These are phyloP conservation scores for Thielaviopsis euricoi DNA, from an alignment of 2,329 filamentous ascomycete species.

Conservation along the genomic window DNA sequence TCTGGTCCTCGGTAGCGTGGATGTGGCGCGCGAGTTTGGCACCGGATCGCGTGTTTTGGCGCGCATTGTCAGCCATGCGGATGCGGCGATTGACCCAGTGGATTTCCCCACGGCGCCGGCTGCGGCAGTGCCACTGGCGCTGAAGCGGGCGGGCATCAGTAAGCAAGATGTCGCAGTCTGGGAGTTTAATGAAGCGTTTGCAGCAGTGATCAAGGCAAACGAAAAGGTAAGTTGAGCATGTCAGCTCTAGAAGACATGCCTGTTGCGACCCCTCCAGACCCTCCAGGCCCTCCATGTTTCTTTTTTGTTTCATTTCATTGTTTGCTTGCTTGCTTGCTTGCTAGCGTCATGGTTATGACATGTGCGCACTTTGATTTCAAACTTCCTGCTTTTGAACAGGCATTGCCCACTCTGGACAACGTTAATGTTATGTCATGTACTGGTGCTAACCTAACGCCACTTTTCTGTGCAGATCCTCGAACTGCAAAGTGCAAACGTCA, in stretches of 20 bases:
- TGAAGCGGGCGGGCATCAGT: conserved; percentile 76
- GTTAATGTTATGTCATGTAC: neutral
- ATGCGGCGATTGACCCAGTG: conserved; percentile 78
- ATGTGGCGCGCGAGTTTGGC: conserved; percentile 66
- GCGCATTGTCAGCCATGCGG: conserved; percentile 67
- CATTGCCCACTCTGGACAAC: too few species aligned
- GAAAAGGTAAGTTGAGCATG: conserved; percentile 45
- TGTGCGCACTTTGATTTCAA: too few species aligned
- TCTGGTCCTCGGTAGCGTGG: conserved; percentile 67
- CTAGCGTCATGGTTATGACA: too few species aligned
- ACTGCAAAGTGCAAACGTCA: conserved; percentile 63
- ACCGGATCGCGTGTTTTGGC: conserved; percentile 68
- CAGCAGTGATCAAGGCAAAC: conserved; percentile 87
- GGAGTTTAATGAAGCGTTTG: conserved; percentile 99
- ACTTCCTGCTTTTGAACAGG: too few species aligned
- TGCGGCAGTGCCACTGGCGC: conserved; percentile 78
- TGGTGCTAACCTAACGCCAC: conserved; percentile 13
- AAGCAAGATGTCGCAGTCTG: conserved; percentile 85
- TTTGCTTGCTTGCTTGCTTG: too few species aligned
- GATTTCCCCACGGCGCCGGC: conserved; percentile 90
- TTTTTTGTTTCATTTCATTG: too few species aligned
- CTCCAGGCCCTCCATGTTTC: too few species aligned
- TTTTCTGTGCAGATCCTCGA: conserved; percentile 47
- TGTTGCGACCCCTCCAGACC: neutral
- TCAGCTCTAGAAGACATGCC: neutral